Conservation (phyloP, 768 basidiomycete species). For the Cantharellus cinnabarinus region DNA sequence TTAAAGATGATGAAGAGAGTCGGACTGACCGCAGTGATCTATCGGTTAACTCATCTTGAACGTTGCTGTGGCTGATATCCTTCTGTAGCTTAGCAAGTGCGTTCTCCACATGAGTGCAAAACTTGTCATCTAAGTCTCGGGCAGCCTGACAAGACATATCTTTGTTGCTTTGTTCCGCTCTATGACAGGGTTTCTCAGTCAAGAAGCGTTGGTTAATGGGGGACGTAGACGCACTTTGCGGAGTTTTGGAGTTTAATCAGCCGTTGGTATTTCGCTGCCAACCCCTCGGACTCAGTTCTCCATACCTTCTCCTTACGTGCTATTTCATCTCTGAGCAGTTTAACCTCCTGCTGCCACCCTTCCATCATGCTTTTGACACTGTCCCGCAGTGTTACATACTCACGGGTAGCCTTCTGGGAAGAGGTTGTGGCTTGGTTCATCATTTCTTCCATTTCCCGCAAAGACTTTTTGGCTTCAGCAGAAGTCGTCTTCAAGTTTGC, state of each 20-base stretch:
- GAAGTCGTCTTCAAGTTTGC: slow-evolving; percentile 55
- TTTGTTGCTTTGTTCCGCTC: slow-evolving; percentile 5
- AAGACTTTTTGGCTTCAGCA: slow-evolving; percentile 44
- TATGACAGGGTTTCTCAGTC: slow-evolving; percentile 14
- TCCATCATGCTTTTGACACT: slow-evolving; percentile 53
- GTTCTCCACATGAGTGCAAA: slow-evolving; percentile 40
- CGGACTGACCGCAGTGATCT: slow-evolving; percentile 40
- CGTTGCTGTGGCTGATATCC: slow-evolving; percentile 27
- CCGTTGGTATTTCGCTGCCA: slow-evolving; percentile 43
- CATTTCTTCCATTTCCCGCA: slow-evolving; percentile 63
- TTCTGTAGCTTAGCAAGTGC: slow-evolving; percentile 31
- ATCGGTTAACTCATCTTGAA: slow-evolving; percentile 35
- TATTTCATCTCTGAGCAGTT: slow-evolving; percentile 55
- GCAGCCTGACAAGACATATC: slow-evolving; percentile 20
- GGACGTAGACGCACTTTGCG: slow-evolving; percentile 28
- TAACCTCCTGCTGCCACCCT: slow-evolving; percentile 55
- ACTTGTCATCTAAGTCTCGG: slow-evolving; percentile 20
- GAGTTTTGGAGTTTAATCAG: slow-evolving; percentile 34
- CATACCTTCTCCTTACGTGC: slow-evolving; percentile 48
- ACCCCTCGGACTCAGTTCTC: slow-evolving; percentile 41
- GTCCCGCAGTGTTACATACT: slow-evolving; percentile 61
- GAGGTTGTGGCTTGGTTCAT: slow-evolving; percentile 55
- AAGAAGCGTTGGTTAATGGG: slow-evolving; percentile 21
- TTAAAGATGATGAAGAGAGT: background rate
- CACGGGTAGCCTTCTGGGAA: slow-evolving; percentile 63